Base-by-base conservation (phyloP, 2,329 filamentous ascomycete species). In the Epichloe sibirici region DNA sequence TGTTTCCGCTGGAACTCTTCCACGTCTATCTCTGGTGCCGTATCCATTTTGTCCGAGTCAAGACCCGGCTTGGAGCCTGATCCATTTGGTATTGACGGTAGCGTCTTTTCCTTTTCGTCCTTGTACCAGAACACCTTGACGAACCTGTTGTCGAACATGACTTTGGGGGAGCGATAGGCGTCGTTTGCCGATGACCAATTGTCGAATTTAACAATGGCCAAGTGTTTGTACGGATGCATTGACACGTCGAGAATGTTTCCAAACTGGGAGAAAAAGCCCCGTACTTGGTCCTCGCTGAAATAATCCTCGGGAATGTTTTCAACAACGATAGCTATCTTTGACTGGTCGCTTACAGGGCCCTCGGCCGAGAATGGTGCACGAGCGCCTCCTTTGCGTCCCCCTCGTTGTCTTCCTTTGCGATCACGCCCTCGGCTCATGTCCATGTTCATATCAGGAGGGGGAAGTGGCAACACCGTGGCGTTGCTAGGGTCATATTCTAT, bases 51-150 rank as follows among this genome's bases (percentile, higher is more conserved):
- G 43, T 52, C 62, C 46, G 25, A 39, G 37, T 45, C 60, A n/a
- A 54, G 54, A 23, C 58, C 58, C 1, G 56, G 56, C 1, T 48
- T 31, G 31, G 49, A 17, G 6, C 51, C 46, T 0, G 57, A 55
- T 50, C 63, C 65, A 45, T 66, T 68, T 35, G 51, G 60, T 56
- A 53, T 52, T 2, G 65, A 62, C 12, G 66, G 55, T 3, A 61
- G 62, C 43, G 59, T 13, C 4, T 46, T 49, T 23, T 74, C 69
- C 15, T 69, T 66, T 28, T 76, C 74, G 5, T 78, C 75, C 59
- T 81, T 84, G 62, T 81, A 77, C 87, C 87, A 91, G 61, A 85
- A 90, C 0, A 91, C 84, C 61, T 89, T 90, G 48, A 93, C 88
- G 59, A 93, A 93, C 11, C 88, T 76, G 59, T 91, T 93, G 61